Conservation (phyloP, 106 monocot genomes). For the Chionographis japonica region DNA sequence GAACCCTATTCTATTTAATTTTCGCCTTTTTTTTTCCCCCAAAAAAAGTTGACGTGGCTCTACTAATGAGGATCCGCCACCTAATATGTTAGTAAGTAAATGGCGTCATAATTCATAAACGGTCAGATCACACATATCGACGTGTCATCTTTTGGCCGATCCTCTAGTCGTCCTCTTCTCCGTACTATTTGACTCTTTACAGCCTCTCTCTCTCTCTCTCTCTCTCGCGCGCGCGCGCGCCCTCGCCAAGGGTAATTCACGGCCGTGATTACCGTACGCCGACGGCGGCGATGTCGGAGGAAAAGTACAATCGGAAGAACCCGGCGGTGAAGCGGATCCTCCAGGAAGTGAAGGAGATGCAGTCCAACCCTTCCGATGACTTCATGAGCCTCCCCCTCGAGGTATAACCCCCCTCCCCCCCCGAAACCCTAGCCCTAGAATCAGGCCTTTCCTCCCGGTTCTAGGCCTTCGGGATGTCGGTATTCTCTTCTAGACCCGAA, state of each 20-base stretch:
- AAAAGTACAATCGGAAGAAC: slow-evolving; percentile 82
- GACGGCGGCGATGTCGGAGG: slow-evolving; percentile 41
- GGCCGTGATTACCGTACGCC: slow-evolving; percentile 9
- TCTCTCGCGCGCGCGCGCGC: too few relatives aligned
- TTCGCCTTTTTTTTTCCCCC: too few relatives aligned
- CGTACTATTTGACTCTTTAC: background rate
- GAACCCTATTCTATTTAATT: too few relatives aligned
- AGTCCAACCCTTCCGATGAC: slow-evolving; percentile 85
- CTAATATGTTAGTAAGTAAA: too few relatives aligned
- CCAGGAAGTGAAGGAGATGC: slow-evolving; percentile 98
- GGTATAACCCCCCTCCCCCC: slow-evolving; percentile 20
- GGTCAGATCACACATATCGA: too few relatives aligned
- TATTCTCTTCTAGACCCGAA: too few relatives aligned
- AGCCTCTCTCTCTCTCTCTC: background rate
- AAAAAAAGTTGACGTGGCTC: too few relatives aligned
- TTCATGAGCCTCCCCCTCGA: slow-evolving; percentile 93
- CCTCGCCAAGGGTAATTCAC: background rate
- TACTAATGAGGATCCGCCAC: too few relatives aligned
- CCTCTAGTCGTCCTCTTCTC: too few relatives aligned
- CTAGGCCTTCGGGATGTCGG: too few relatives aligned
- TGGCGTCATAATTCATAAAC: too few relatives aligned
- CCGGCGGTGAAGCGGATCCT: slow-evolving; percentile 96
- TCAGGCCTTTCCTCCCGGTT: background rate
- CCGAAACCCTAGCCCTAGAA: background rate
- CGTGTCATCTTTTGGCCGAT: too few relatives aligned